These are phyloP conservation scores for Candida silvicultrix DNA, from an alignment of 805 yeast species.

Conservation along the genomic window DNA sequence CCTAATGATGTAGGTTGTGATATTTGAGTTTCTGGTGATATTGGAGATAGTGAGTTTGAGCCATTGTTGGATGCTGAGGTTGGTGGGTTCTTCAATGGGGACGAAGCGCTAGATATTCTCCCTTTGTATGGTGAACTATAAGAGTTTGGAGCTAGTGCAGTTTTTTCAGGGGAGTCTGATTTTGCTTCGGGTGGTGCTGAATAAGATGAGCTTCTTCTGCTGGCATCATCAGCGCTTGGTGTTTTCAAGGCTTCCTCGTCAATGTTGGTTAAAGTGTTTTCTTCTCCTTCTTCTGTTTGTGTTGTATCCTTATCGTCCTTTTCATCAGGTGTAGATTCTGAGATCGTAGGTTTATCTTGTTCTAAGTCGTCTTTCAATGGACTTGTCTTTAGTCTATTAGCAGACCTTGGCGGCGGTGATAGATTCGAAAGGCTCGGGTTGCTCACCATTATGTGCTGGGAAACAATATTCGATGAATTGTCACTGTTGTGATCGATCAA, in stretches of 20 bases:
- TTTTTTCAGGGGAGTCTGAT: background rate
- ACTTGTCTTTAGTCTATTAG: slow-evolving; percentile 23
- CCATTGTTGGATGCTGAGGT: background rate
- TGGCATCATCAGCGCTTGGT: background rate
- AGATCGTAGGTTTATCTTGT: background rate
- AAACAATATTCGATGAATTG: background rate
- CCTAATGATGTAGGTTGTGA: background rate
- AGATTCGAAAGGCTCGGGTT: slow-evolving; percentile 5
- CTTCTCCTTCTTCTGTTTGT: background rate
- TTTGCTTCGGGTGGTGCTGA: background rate
- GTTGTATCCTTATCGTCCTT: background rate
- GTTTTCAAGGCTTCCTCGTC: background rate
- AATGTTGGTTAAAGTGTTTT: background rate
- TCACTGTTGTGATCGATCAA: background rate
- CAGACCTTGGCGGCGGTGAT: slow-evolving; percentile 33
- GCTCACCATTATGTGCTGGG: slow-evolving; percentile 3
- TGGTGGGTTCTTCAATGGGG: background rate
- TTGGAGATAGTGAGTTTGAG: background rate
- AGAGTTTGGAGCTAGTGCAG: background rate
- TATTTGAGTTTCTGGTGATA: background rate
- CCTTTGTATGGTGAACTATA: slow-evolving; percentile 2
- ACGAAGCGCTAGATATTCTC: background rate
- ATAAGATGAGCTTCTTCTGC: slow-evolving; percentile 1
- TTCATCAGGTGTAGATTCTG: background rate
- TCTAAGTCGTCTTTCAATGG: slow-evolving; percentile 1